Evolutionary conservation across 352 stramenopile species (phyloP), one percentile per base, ranked within the genome.

Genomic region (Phytophthora rubi): DNA sequence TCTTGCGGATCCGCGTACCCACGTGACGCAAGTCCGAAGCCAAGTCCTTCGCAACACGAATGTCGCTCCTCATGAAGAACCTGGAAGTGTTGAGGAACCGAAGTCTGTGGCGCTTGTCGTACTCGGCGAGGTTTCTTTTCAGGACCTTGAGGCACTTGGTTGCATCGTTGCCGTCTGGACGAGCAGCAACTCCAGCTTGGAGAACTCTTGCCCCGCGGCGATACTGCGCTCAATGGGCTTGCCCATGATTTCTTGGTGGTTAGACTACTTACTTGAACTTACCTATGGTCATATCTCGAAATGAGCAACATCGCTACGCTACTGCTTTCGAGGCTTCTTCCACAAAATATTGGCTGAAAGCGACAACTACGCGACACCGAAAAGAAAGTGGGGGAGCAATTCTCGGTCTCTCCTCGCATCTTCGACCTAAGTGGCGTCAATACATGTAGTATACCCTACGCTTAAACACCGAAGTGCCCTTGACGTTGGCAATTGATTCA

Each of bases 61-160:
- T 74, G 23, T 79, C 72, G 49, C 58, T 76, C 18, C 51, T 56
- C 53, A 79, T 68, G 52, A 68, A 79, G n/a, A 59, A 59, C 12
- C 67, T 68, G 45, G 68, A 76, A 4, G 68, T 69, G 48, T 58
- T 68, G n/a, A 53, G 48, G 18, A 79, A 73, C 37, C 62, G 56
- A 3, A 68, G n/a, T 47, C 59, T 54, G 54, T 71, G 72, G 30
- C 62, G 68, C 42, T 21, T 51, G 35, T 79, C 72, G 30, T 79
- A 76, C n/a, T 64, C 67, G 59, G 30, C 21, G 30, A 79, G 72
- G 37, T 68, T 73, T 4, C 30, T 39, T 51, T 76, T 71, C 6
- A 79, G 26, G 2, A 52, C 44, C 37, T 74, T 73, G 18, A 79
- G 62, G 48, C 68, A 76, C 28, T 63, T 66, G 23, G 5, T 53